Percentiles rank a stretch among this genome's conserved stretches.
Evolutionary conservation across 345 rosid genomes (phyloP).

Genomic region (Carallia brachiata): DNA sequence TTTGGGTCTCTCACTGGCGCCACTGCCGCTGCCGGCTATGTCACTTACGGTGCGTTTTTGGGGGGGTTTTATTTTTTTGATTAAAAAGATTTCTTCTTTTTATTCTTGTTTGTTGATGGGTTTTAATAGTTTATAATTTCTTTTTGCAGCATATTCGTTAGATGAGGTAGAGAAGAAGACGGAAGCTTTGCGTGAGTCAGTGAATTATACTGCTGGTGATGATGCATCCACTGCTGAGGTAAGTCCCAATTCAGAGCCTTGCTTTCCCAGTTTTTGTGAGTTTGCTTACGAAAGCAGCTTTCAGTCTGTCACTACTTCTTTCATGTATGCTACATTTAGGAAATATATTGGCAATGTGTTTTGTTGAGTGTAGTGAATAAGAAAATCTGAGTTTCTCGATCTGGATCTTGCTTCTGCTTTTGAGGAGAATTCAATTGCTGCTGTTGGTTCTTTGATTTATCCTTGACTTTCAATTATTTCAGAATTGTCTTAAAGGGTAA

Average conservation of each 20-base stretch:
- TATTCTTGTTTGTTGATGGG: background rate
- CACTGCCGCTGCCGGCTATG: slow-evolving; percentile 54
- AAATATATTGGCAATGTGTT: background rate
- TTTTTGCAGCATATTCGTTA: slow-evolving; percentile 57
- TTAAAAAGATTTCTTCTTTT: background rate
- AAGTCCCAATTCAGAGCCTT: slow-evolving; percentile 16
- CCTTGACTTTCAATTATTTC: background rate
- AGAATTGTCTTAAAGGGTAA: background rate
- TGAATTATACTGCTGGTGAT: slow-evolving; percentile 26
- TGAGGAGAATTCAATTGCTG: background rate
- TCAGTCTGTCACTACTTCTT: background rate
- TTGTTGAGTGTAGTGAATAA: background rate
- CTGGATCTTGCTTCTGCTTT: background rate
- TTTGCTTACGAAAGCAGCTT: background rate
- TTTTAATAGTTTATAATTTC: background rate
- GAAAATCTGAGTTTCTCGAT: background rate
- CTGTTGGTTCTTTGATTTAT: background rate
- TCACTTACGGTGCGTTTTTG: slow-evolving; percentile 51
- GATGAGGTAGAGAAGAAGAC: slow-evolving; percentile 74
- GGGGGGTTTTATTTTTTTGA: background rate
- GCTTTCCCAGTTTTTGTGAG: background rate
- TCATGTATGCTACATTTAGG: background rate
- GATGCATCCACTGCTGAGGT: slow-evolving; percentile 58
- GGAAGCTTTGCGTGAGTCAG: slow-evolving; percentile 60
- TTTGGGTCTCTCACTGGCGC: slow-evolving; percentile 56